Percentiles rank a stretch among this genome's conserved stretches.
Evolutionary conservation across 495 filamentous ascomycete genomes (phyloP).

Genomic region (Talaromyces adpressus): DNA sequence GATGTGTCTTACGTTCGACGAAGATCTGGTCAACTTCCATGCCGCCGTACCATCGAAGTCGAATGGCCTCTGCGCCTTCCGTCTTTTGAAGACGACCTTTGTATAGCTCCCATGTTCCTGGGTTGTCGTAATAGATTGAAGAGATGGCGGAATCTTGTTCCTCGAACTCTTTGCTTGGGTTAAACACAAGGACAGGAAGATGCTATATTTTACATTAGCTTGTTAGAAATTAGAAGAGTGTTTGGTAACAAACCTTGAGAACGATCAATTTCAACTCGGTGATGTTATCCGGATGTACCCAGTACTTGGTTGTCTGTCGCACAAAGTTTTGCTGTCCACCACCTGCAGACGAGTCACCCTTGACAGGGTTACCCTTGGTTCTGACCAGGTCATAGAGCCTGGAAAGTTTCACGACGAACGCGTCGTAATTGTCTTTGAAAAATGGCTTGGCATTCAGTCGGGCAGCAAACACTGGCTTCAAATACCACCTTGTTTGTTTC

Average conservation of each 20-base stretch:
- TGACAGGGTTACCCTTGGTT: constrained; percentile 84
- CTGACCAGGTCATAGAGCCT: constrained; percentile 92
- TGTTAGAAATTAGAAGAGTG: constrained; percentile 10
- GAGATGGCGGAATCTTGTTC: constrained; percentile 85
- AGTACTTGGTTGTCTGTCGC: constrained; percentile 97
- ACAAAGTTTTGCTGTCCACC: constrained; percentile 93
- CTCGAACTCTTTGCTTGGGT: constrained; percentile 94
- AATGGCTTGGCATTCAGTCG: constrained; percentile 93
- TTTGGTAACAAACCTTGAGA: constrained; percentile 52
- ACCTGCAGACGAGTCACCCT: constrained; percentile 85
- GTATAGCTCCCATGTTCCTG: constrained; percentile 89
- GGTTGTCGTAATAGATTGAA: constrained; percentile 97
- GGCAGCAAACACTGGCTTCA: constrained; percentile 89
- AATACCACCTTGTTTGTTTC: constrained; percentile 93
- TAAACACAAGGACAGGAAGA: constrained; percentile 95
- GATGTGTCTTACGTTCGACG: constrained; percentile 95
- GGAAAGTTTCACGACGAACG: constrained; percentile 89
- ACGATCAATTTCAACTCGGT: constrained; percentile 97
- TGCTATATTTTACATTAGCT: constrained; percentile 43
- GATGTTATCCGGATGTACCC: constrained; percentile 98
- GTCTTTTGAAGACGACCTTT: constrained; percentile 92
- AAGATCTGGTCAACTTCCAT: constrained; percentile 95
- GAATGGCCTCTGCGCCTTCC: constrained; percentile 94
- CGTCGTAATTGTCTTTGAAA: constrained; percentile 98
- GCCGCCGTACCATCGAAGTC: constrained; percentile 93